A percentile compares a stretch with the other conserved stretches of the same genome.
Evolutionary conservation across 1,284 basidiomycete species (phyloP).

Genomic region (Schizophyllum amplum): DNA sequence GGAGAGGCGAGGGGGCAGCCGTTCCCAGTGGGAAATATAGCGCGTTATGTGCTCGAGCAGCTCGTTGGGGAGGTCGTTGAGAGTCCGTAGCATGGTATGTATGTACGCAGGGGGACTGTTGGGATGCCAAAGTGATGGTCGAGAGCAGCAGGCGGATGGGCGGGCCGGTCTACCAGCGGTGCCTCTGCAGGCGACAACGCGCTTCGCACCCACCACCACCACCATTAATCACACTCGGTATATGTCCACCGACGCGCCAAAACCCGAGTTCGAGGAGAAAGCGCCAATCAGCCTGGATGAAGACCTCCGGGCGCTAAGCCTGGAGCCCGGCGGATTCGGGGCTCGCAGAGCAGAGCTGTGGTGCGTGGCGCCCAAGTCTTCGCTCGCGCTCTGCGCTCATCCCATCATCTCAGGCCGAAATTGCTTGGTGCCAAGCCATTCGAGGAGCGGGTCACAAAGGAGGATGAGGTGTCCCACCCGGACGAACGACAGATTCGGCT

Average conservation of each 20-base stretch:
- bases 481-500: conserved; percentile 83
- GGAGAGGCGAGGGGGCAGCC: background rate
- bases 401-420: background rate
- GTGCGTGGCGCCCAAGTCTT: conserved; percentile 28
- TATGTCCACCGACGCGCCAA: background rate
- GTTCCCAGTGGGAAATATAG: background rate
- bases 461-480: conserved; percentile 54
- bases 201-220: background rate
- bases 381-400: background rate
- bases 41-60: background rate
- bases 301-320: conserved; percentile 37
- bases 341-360: conserved; percentile 46
- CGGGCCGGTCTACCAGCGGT: background rate
- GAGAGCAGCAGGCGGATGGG: background rate
- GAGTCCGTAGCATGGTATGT: background rate
- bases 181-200: background rate
- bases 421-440: background rate
- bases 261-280: background rate
- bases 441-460: conserved; percentile 74
- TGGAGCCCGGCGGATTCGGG: conserved; percentile 58
- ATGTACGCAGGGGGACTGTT: background rate
- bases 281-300: conserved; percentile 6
- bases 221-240: background rate
- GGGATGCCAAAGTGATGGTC: background rate
- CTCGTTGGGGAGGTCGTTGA: background rate